Evolutionary conservation across 2,329 filamentous ascomycete species (phyloP), one percentile per base, ranked within the genome.

Genomic region (Coniella vitis): DNA sequence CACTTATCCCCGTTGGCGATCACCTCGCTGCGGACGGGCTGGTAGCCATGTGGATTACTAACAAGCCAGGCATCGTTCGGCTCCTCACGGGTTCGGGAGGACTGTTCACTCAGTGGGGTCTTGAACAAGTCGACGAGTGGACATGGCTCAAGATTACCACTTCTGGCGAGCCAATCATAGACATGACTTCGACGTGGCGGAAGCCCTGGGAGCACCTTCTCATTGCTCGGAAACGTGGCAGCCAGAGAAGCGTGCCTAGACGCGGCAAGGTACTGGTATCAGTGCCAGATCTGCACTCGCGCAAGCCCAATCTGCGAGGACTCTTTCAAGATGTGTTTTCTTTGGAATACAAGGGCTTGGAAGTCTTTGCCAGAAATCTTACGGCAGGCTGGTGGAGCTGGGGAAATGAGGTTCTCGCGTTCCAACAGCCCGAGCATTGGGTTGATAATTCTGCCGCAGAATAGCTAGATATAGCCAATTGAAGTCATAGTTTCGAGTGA

Each of bases 151-250:
- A 93, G 63, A 74, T 85, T 10, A 87, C 87, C 0, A 63, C 64
- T 0, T 56, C 63, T 0, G 87, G 87, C 0, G 79, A 85, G 60
- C 82, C 85, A 0, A 71, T 90, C 22, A 78, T 76, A 51, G 64
- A 74, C 29, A 48, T 87, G 2, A 74, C 82, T 29, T 78, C 78
- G 3, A 53, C 64, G 2, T 87, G 82, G 82, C 75, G 86, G 55
- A 89, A 84, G 65, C 86, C 87, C 0, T 91, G 87, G 74, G 87
- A 93, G 65, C 72, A 83, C 42, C 64, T 90, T 20, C 65, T 91
- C 13, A 67, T 91, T 41, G 86, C 72, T 61, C 61, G 73, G 58
- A 70, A 63, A 39, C 63, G 38, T 1, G 55, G 61, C 53, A 4
- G 38, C 7, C 4, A 41, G 37, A 16, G 61, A 17, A 63, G 52